Evolutionary conservation across 192 early-diverging fungal genomes (phyloP).

Genomic region (Gaertneriomyces sp.): DNA sequence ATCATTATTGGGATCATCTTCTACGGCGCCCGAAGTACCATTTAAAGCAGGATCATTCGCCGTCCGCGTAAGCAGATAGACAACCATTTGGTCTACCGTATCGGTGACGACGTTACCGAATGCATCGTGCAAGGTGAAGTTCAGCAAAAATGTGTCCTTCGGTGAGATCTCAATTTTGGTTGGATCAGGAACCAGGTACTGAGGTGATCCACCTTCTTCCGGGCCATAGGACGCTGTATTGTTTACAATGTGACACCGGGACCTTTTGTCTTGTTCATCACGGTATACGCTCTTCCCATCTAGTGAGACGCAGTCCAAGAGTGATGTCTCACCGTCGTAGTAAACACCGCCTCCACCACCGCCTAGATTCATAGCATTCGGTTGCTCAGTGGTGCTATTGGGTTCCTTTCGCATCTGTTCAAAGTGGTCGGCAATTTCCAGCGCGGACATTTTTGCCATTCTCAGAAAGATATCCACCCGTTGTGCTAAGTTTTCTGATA

Average conservation of each 20-base stretch:
- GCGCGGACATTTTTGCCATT: no score
- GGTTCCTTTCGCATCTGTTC: no score
- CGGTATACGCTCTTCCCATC: no score
- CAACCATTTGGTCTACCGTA: constrained; percentile 2
- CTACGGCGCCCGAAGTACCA: no score
- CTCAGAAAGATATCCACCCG: neutral
- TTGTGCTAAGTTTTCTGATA: constrained; percentile 7
- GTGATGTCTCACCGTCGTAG: neutral
- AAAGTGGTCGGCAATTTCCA: no score
- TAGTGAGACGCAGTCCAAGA: neutral
- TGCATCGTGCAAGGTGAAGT: neutral
- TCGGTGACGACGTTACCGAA: constrained; percentile 13
- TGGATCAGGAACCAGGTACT: neutral
- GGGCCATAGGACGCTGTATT: constrained; percentile 15
- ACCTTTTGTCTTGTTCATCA: no score
- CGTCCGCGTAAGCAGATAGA: neutral
- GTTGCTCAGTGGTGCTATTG: no score
- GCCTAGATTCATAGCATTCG: neutral
- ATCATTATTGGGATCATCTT: no score
- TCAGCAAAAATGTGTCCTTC: constrained; percentile 2
- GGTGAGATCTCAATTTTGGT: neutral
- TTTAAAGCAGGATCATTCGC: neutral
- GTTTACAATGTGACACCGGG: constrained; percentile 1
- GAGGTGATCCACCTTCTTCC: constrained; percentile 4
- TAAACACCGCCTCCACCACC: constrained; percentile 21